Conservation (phyloP, 495 filamentous ascomycete species). For the Lindgomyces ingoldianus region DNA sequence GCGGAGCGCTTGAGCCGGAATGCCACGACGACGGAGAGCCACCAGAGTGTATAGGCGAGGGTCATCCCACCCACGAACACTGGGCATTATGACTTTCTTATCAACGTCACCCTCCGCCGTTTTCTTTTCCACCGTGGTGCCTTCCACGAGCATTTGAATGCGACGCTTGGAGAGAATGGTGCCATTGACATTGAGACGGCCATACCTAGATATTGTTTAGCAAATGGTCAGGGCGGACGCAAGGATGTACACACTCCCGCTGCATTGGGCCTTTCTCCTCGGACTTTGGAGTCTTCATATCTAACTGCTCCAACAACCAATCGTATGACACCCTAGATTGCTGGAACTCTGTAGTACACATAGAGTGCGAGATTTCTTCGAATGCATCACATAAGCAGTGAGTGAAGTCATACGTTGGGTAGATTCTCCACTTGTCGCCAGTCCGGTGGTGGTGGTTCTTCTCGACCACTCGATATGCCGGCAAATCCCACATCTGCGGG, state of each 20-base stretch:
- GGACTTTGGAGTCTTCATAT: constrained; percentile 56
- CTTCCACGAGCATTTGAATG: constrained; percentile 70
- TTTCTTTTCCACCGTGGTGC: constrained; percentile 45
- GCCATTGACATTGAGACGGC: constrained; percentile 77
- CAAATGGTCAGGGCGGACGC: background rate
- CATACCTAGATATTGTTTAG: constrained; percentile 51
- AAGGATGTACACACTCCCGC: constrained; percentile 58
- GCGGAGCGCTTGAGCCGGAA: constrained; percentile 84
- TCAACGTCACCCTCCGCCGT: constrained; percentile 33
- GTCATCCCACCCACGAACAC: constrained; percentile 83
- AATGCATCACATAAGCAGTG: constrained; percentile 88
- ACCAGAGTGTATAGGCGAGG: constrained; percentile 89
- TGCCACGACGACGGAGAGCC: constrained; percentile 74
- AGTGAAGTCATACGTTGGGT: constrained; percentile 90
- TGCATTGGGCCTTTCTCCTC: constrained; percentile 68
- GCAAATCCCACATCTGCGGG: constrained; percentile 68
- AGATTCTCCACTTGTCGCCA: constrained; percentile 75
- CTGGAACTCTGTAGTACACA: constrained; percentile 87
- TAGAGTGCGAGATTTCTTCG: constrained; percentile 82
- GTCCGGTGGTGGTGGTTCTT: constrained; percentile 70
- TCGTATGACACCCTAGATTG: constrained; percentile 78
- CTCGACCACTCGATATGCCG: constrained; percentile 75
- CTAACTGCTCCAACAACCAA: constrained; percentile 77
- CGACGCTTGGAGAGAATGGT: constrained; percentile 83
- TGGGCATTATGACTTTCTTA: constrained; percentile 39